These are phyloP conservation scores for Rosa multiflora DNA, from an alignment of 306 rosid genomes.

Conservation along the genomic window DNA sequence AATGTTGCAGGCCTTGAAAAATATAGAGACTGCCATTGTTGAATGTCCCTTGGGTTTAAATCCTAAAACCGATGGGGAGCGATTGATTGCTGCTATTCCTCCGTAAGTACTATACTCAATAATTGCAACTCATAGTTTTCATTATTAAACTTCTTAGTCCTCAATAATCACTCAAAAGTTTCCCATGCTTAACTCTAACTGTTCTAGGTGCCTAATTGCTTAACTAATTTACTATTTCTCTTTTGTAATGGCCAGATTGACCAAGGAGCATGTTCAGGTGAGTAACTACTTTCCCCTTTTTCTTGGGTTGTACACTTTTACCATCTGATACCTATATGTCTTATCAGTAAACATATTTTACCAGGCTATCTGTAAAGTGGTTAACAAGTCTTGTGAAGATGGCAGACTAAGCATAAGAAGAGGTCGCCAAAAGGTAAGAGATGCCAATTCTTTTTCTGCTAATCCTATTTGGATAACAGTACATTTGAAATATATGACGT, in stretches of 20 bases:
- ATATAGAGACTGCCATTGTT: slow-evolving; percentile 78
- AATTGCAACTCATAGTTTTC: slow-evolving; percentile 11
- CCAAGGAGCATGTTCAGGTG: slow-evolving; percentile 94
- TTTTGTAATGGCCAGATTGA: slow-evolving; percentile 62
- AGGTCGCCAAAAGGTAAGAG: slow-evolving; percentile 82
- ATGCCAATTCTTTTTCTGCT: not conserved
- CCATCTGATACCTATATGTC: not conserved
- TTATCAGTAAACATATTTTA: slow-evolving; percentile 25
- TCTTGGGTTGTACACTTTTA: not conserved
- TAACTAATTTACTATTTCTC: slow-evolving; percentile 25
- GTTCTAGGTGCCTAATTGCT: slow-evolving; percentile 1
- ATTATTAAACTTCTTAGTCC: not conserved
- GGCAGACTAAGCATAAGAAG: slow-evolving; percentile 81
- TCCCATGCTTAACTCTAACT: not conserved
- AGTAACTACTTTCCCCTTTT: slow-evolving; percentile 15
- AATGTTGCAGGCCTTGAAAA: slow-evolving; percentile 58
- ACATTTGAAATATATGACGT: not conserved
- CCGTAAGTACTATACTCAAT: slow-evolving; percentile 53
- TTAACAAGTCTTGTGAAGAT: slow-evolving; percentile 84
- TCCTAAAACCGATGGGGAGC: slow-evolving; percentile 81
- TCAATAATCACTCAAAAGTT: not conserved
- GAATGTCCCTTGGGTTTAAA: slow-evolving; percentile 84
- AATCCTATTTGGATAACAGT: slow-evolving; percentile 1
- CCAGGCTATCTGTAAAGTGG: slow-evolving; percentile 78
- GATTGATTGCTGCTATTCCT: slow-evolving; percentile 91